Percentiles rank a stretch among this genome's conserved stretches.
phyloP scores from a whole-genome alignment of 495 filamentous ascomycete species.

The Talaromyces adpressus region DNA sequence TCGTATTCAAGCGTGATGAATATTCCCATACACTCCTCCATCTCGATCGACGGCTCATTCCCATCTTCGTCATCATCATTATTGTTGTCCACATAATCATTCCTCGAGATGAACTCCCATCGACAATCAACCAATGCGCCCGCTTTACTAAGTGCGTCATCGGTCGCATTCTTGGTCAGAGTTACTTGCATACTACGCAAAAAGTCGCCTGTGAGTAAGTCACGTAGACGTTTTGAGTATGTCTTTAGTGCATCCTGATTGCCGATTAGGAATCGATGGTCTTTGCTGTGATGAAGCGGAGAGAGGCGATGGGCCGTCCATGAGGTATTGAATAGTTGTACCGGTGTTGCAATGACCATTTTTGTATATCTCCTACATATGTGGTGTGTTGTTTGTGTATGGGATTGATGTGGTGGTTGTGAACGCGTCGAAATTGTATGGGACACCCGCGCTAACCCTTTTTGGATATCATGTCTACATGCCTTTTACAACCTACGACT shows the following conservation, averaged over 20 bases:
- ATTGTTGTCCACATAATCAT: conserved; percentile 12
- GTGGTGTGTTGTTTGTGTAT: not conserved
- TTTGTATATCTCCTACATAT: not conserved
- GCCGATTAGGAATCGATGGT: conserved; percentile 30
- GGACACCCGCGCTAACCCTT: not conserved
- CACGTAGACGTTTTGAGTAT: conserved; percentile 43
- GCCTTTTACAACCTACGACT: too few relatives aligned
- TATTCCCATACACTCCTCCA: conserved; percentile 23
- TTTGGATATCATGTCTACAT: not conserved
- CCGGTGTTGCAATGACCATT: conserved; percentile 6
- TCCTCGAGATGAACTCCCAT: conserved; percentile 36
- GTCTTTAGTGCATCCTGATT: conserved; percentile 31
- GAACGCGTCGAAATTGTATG: not conserved
- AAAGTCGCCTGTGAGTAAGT: conserved; percentile 45
- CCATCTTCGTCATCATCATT: conserved; percentile 7
- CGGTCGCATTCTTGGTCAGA: conserved; percentile 11
- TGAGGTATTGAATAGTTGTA: conserved; percentile 45
- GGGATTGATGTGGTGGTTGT: not conserved
- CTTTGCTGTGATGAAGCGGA: conserved; percentile 41
- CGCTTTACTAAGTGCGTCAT: conserved; percentile 33
- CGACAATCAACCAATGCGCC: conserved; percentile 39
- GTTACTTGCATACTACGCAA: conserved; percentile 35
- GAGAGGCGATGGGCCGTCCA: conserved; percentile 52
- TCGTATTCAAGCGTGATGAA: conserved; percentile 44
- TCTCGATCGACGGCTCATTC: conserved; percentile 4